Conservation (phyloP, 345 rosid species). For the Citrus sinensis region DNA sequence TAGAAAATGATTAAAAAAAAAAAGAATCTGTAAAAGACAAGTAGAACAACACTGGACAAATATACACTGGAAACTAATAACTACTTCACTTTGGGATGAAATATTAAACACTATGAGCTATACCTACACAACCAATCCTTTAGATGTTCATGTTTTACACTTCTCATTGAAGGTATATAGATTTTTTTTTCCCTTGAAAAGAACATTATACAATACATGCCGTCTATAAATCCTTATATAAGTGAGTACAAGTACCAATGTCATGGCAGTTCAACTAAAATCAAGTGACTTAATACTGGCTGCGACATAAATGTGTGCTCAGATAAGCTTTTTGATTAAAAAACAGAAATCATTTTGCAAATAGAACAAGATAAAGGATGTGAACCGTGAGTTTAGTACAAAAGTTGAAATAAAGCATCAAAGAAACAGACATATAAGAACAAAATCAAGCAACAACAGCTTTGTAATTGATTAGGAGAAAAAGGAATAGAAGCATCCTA, state of each 20-base stretch:
- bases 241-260: not conserved
- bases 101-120: not conserved
- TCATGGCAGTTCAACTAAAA: not conserved
- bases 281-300: not conserved
- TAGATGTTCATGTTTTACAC: not conserved
- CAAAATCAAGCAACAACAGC: not conserved
- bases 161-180: not conserved
- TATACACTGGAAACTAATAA: not conserved
- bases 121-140: not conserved
- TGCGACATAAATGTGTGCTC: not conserved
- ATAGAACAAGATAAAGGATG: not conserved
- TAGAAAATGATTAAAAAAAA: not conserved
- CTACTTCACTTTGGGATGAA: not conserved
- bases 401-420: not conserved
- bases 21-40: not conserved
- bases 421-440: not conserved
- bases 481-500: not conserved
- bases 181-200: not conserved
- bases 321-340: not conserved
- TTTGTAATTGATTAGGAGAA: not conserved
- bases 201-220: not conserved
- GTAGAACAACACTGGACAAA: not conserved
- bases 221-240: not conserved
- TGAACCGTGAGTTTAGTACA: not conserved
- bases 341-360: not conserved